phyloP scores from a whole-genome alignment of 768 basidiomycete species.

The Coprinellus aureogranulatus region DNA sequence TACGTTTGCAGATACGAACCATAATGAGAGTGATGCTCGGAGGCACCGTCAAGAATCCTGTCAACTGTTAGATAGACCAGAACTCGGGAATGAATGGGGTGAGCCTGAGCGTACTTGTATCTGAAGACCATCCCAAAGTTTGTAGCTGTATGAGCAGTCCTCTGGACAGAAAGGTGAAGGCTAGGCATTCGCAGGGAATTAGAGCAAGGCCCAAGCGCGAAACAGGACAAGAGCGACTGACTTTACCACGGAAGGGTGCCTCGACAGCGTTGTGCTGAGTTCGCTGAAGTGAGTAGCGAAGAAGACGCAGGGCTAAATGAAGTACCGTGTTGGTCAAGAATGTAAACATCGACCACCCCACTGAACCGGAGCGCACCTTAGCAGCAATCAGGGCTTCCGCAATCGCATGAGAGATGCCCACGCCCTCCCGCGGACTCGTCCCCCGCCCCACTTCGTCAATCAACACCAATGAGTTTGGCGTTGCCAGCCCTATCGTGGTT shows the following conservation, averaged over 20 bases:
- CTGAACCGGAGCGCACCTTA: conserved; percentile 47
- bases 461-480: conserved; percentile 68
- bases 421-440: conserved; percentile 78
- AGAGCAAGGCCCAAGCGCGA: not conserved
- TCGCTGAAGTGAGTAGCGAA: conserved; percentile 91
- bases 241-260: conserved; percentile 80
- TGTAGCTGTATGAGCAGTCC: conserved; percentile 47
- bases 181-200: conserved; percentile 36
- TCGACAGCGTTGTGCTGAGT: conserved; percentile 69
- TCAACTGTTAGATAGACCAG: not conserved
- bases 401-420: conserved; percentile 82
- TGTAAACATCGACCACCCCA: not conserved
- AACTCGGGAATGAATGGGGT: too few species aligned
- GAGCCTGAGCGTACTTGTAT: conserved; percentile 55
- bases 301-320: conserved; percentile 76
- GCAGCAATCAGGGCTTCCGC: conserved; percentile 70
- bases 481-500: conserved; percentile 56
- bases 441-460: conserved; percentile 94
- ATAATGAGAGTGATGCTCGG: conserved; percentile 66
- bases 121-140: conserved; percentile 72
- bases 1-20: conserved; percentile 44
- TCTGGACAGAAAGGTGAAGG: conserved; percentile 80
- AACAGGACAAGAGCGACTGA: conserved; percentile 32
- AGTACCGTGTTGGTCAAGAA: too few species aligned
- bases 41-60: conserved; percentile 74